Base-by-base conservation (phyloP, 176 grass and related monocot species). In the Phyllostachys edulis region DNA sequence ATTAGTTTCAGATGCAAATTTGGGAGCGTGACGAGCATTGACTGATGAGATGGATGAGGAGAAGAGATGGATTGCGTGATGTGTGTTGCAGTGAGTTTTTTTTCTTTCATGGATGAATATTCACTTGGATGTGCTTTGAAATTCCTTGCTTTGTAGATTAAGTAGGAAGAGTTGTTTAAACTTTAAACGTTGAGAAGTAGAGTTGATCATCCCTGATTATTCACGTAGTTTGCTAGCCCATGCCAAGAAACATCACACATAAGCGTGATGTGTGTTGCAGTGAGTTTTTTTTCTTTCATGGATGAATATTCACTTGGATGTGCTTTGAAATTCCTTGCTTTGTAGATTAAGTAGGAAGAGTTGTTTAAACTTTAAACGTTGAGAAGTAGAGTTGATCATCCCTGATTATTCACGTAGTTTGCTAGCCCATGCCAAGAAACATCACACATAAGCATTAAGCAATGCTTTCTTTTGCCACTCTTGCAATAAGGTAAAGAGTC, bases 311-410 rank as follows among this genome's bases (percentile, higher is more conserved):
- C 26, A 23, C 49, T 77, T 39, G 42, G 29, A 27, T 44, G 45
- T 39, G 40, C 18, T 76, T 46, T 40, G 17, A 37, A n/a, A 44
- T 69, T 55, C 73, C 18, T 16, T 56, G 55, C 24, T n/a, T 21
- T 44, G 74, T 62, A 78, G 55, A 88, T 66, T 73, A 84, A 88
- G 57, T 32, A 29, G 6, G 7, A 50, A 62, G 21, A 75, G n/a
- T 69, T 41, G 76, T 75, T 84, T 70, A 79, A 79, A 29, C 29
- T 29, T 29, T 29, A 29, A 41, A 18, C 3, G 29, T 80, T 80
- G 87, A 68, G 57, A 16, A 56, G 39, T 41, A 75, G 39, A 60
- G 41, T 49, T 68, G 63, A 34, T 50, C 24, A 44, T 61, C 24
- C 37, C 8, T 67, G 66, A 7, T 67, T 90, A 15, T 75, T 63